Conservation (phyloP, 2,329 filamentous ascomycete genomes). For the Pseudogymnoascus sp. region DNA sequence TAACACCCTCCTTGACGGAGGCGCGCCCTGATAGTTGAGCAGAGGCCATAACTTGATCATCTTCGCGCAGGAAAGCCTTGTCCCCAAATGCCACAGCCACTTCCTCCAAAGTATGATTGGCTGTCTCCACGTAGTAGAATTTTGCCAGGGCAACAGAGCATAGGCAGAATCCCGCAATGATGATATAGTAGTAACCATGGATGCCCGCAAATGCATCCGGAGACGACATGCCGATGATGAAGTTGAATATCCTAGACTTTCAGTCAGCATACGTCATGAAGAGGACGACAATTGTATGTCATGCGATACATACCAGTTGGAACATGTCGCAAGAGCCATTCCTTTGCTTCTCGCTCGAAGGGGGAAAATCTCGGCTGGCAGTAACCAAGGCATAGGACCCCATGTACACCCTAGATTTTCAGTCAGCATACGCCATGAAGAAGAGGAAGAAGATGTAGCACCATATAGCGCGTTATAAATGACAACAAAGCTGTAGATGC, state of each 20-base stretch:
- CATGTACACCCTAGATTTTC: conserved; percentile 29
- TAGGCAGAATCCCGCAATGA: conserved; percentile 36
- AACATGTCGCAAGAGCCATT: conserved; percentile 32
- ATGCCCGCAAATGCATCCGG: conserved; percentile 35
- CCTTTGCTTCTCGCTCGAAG: conserved; percentile 33
- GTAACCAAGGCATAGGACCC: conserved; percentile 34
- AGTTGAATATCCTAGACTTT: conserved; percentile 14
- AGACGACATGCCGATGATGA: conserved; percentile 33
- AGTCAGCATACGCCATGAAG: conserved; percentile 18
- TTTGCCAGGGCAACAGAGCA: conserved; percentile 29
- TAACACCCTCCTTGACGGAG: neutral
- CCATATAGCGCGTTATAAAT: conserved; percentile 33
- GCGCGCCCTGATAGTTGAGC: neutral
- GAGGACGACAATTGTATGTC: conserved; percentile 26
- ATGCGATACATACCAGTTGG: conserved; percentile 26
- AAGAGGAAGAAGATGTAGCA: too few species aligned
- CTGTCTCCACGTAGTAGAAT: conserved; percentile 36
- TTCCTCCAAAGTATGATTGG: conserved; percentile 30
- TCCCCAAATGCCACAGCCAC: conserved; percentile 36
- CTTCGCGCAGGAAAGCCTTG: conserved; percentile 27
- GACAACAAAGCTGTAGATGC: conserved; percentile 33
- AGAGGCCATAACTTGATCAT: conserved; percentile 5
- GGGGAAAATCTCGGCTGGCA: conserved; percentile 30
- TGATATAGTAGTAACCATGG: conserved; percentile 34
- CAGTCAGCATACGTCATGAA: conserved; percentile 20